Evolutionary conservation across 2,329 filamentous ascomycete genomes (phyloP).

Genomic region (Colletotrichum higginsianum): DNA sequence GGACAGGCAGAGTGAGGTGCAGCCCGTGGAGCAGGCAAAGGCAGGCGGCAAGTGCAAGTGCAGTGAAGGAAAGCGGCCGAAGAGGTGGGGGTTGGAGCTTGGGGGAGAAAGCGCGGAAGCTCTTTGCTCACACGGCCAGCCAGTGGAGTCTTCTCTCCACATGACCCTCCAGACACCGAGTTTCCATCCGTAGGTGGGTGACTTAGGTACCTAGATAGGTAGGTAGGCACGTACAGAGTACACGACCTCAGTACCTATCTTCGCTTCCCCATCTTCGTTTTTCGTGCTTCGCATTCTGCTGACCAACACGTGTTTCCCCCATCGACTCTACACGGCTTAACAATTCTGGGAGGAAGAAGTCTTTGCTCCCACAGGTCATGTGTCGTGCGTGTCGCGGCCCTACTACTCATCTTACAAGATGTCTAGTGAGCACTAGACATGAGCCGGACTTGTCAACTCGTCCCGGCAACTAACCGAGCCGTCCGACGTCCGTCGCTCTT

Average conservation of each 20-base stretch:
- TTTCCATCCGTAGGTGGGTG: background rate
- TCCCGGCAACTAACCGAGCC: conserved; percentile 19
- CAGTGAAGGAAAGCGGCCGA: background rate
- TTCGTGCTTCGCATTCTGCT: background rate
- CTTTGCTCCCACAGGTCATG: background rate
- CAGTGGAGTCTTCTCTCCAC: background rate
- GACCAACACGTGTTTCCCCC: background rate
- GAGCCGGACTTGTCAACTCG: conserved; percentile 26
- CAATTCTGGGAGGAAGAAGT: too few species aligned
- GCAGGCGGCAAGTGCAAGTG: background rate
- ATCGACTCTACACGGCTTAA: too few species aligned
- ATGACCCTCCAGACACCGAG: conserved; percentile 11
- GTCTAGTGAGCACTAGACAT: conserved; percentile 21
- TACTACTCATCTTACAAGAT: conserved; percentile 8
- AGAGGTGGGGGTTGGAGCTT: background rate
- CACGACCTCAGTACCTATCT: background rate
- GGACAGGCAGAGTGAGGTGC: conserved; percentile 19
- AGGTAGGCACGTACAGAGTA: background rate
- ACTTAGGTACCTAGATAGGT: background rate
- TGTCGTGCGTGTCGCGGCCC: background rate
- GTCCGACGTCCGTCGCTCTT: conserved; percentile 3
- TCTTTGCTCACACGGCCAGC: background rate
- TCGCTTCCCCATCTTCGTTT: background rate
- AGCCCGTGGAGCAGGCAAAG: background rate
- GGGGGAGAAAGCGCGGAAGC: background rate